Percentiles rank a stretch among this genome's conserved stretches.
Evolutionary conservation across 2,329 filamentous ascomycete genomes (phyloP).

Genomic region (Davidsoniella virescens): DNA sequence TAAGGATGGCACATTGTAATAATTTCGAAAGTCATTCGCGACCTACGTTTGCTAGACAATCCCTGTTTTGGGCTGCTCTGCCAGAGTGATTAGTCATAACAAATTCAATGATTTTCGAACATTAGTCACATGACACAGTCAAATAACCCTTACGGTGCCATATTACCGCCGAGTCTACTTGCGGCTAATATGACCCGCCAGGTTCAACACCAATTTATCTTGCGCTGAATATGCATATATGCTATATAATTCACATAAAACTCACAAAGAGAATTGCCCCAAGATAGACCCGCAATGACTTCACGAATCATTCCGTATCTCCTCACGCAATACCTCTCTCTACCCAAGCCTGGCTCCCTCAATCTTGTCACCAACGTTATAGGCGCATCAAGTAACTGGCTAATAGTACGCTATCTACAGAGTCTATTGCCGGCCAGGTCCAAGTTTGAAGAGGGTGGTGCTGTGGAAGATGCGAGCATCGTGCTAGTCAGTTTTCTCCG

Average conservation of each 20-base stretch:
- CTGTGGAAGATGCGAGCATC: constrained; percentile 30
- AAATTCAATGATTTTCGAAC: too few relatives aligned
- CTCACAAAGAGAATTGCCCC: background rate
- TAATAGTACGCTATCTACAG: constrained; percentile 39
- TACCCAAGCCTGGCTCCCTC: constrained; percentile 42
- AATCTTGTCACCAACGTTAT: constrained; percentile 53
- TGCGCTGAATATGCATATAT: too few relatives aligned
- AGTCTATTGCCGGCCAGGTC: constrained; percentile 23
- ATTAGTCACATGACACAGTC: too few relatives aligned
- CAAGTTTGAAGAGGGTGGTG: constrained; percentile 11
- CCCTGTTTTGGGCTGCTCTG: too few relatives aligned
- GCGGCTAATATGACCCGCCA: too few relatives aligned
- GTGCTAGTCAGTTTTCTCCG: constrained; percentile 73
- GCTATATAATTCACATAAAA: too few relatives aligned
- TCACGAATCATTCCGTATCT: constrained; percentile 39
- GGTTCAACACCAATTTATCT: background rate
- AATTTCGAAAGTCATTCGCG: too few relatives aligned
- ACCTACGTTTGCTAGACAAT: too few relatives aligned
- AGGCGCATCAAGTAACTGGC: constrained; percentile 49
- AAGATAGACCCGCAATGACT: constrained; percentile 21
- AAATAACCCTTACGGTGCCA: too few relatives aligned
- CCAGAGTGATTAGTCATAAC: too few relatives aligned
- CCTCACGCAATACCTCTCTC: constrained; percentile 45
- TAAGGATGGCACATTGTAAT: too few relatives aligned
- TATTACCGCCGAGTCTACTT: too few relatives aligned